Base-by-base conservation (phyloP, 352 stramenopile species). In the Pythium phragmiticola region DNA sequence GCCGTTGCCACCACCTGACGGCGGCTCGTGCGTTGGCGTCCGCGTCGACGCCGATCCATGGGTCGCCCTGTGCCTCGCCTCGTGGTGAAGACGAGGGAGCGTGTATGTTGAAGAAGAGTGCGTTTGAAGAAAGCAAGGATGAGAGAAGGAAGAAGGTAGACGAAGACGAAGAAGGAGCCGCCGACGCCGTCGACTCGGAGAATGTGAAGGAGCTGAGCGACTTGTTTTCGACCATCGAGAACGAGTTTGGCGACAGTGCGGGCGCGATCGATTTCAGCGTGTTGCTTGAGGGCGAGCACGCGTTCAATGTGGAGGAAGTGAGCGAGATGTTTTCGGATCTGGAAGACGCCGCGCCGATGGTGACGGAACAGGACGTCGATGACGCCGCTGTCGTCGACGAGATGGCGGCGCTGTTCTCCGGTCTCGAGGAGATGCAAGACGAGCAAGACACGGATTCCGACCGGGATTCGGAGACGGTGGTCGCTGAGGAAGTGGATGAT, bases 171-270 rank as follows among this genome's bases (percentile, higher is more conserved):
- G 34, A 39, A 39, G 7, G 11, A 39, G 34, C 7, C 21, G 55
- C 51, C 11, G 66, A 76, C 21, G 39, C 48, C 9, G 60, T 75
- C 30, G 79, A 87, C 63, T 80, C 66, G 64, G 56, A 70, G 30
- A 75, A 82, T 48, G 76, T 81, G 47, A 72, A 89, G 43, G 67
- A 80, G 50, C 67, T 87, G 23, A 87, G 68, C 45, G 78, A 84
- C 33, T 59, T 88, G 66, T 80, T 87, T 45, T 75, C 69, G 57
- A 76, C 60, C 55, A 80, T 85, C 55, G 75, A 87, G 66, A 68
- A 73, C 47, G 72, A 84, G 30, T 68, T 74, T 54, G 63, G 60
- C 41, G 56, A 65, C 5, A 39, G 11, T 39, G 60, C 53, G 13
- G 63, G 37, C 8, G 56, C 62, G 53, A 60, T 80, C 60, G 74